Conservation (phyloP, 2,329 filamentous ascomycete genomes). For the Epicoccum nigrum region DNA sequence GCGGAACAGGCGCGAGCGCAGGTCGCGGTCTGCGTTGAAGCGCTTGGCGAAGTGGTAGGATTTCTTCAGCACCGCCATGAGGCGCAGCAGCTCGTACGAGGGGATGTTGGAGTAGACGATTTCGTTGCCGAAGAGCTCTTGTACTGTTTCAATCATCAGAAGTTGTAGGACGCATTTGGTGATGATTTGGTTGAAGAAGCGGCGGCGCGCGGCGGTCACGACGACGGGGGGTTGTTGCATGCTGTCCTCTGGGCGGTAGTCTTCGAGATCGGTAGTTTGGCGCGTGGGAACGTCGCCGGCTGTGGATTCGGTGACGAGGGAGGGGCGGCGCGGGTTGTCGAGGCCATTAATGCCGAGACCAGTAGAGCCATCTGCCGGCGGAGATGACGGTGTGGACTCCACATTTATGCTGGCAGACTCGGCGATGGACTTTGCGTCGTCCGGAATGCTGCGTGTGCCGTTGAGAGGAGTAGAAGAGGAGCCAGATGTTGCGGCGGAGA, state of each 20-base stretch:
- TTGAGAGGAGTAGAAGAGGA: conserved; percentile 57
- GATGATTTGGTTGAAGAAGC: conserved; percentile 99
- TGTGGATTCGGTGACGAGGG: conserved; percentile 40
- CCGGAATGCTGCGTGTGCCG: conserved; percentile 50
- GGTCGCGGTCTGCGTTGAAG: conserved; percentile 97
- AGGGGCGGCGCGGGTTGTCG: conserved; percentile 33
- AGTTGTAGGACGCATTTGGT: conserved; percentile 96
- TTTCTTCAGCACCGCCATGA: conserved; percentile 95
- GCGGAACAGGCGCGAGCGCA: conserved; percentile 91
- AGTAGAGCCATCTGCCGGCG: conserved; percentile 38
- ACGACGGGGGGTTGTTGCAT: conserved; percentile 88
- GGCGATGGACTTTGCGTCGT: conserved; percentile 51
- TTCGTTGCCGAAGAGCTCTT: conserved; percentile 97
- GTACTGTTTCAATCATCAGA: conserved; percentile 99
- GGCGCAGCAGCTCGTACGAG: conserved; percentile 81
- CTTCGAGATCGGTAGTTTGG: conserved; percentile 67
- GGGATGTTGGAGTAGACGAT: conserved; percentile 93
- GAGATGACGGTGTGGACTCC: conserved; percentile 38
- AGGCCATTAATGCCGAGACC: conserved; percentile 54
- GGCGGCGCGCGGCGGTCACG: conserved; percentile 87
- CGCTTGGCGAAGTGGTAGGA: conserved; percentile 95
- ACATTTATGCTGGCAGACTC: conserved; percentile 44
- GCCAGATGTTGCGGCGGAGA: conserved; percentile 73
- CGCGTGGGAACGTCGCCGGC: conserved; percentile 43
- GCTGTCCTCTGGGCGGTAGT: conserved; percentile 74